These are phyloP conservation scores for Arachis stenosperma DNA, from an alignment of 306 rosid species.

Conservation along the genomic window DNA sequence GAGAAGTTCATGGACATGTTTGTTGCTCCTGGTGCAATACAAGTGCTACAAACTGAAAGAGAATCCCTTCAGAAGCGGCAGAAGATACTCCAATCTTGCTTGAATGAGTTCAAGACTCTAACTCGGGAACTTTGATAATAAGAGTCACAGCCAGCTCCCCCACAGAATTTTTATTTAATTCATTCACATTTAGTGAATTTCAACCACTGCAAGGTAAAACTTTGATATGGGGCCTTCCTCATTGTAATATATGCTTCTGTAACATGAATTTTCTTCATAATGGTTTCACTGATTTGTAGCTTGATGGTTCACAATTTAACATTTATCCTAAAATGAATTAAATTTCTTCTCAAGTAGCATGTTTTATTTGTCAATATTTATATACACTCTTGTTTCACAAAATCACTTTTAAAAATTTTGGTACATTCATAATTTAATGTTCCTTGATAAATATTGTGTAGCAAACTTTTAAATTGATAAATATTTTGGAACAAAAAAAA, in stretches of 20 bases:
- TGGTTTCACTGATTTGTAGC: not conserved
- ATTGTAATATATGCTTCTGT: conserved; percentile 6
- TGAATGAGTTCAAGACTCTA: conserved; percentile 80
- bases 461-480: too few relatives aligned
- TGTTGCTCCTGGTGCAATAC: conserved; percentile 89
- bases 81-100: conserved; percentile 82
- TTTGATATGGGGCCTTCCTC: not conserved
- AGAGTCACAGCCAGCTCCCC: conserved; percentile 7
- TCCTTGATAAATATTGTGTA: too few relatives aligned
- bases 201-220: not conserved
- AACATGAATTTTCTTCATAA: not conserved
- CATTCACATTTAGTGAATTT: conserved; percentile 21
- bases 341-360: not conserved
- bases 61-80: conserved; percentile 83
- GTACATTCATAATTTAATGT: too few relatives aligned
- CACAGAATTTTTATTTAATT: not conserved
- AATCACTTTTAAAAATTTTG: too few relatives aligned
- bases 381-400: too few relatives aligned
- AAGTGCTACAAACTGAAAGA: conserved; percentile 63
- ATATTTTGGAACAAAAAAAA: too few relatives aligned
- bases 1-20: conserved; percentile 97
- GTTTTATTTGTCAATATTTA: not conserved
- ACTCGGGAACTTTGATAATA: conserved; percentile 69
- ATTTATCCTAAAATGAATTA: not conserved
- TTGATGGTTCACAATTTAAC: not conserved